Conservation (phyloP, 2,329 filamentous ascomycete species). For the Colletotrichum eleusines region DNA sequence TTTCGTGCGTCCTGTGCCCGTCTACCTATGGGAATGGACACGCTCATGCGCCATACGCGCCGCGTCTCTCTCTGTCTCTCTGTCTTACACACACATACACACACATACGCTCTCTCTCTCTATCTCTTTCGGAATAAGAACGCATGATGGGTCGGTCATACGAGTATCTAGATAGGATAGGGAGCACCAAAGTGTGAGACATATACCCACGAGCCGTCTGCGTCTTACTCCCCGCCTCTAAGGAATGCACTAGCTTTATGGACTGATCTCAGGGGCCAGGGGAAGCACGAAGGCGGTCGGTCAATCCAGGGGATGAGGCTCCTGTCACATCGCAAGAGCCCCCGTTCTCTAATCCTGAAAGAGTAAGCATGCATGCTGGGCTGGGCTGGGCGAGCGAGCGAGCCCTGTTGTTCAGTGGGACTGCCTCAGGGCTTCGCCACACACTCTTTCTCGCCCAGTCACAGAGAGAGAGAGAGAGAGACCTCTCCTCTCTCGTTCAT, state of each 20-base stretch:
- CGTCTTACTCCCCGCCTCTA: neutral
- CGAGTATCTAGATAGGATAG: no score
- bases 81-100: no score
- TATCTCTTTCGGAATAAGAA: neutral
- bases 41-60: neutral
- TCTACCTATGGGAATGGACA: neutral
- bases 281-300: conserved; percentile 8
- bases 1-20: neutral
- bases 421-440: conserved; percentile 29
- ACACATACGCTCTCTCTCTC: no score
- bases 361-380: neutral
- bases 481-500: neutral
- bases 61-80: no score
- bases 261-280: conserved; percentile 3
- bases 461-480: neutral
- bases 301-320: conserved; percentile 27
- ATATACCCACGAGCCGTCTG: neutral
- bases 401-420: conserved; percentile 36
- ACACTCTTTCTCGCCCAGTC: neutral
- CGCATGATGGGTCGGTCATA: neutral
- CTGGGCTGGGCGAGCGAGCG: neutral
- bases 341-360: conserved; percentile 7
- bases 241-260: conserved; percentile 8
- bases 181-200: neutral
- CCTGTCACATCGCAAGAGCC: conserved; percentile 31